Conservation (phyloP, 805 yeast genomes). For the Candida parachauliodes region DNA sequence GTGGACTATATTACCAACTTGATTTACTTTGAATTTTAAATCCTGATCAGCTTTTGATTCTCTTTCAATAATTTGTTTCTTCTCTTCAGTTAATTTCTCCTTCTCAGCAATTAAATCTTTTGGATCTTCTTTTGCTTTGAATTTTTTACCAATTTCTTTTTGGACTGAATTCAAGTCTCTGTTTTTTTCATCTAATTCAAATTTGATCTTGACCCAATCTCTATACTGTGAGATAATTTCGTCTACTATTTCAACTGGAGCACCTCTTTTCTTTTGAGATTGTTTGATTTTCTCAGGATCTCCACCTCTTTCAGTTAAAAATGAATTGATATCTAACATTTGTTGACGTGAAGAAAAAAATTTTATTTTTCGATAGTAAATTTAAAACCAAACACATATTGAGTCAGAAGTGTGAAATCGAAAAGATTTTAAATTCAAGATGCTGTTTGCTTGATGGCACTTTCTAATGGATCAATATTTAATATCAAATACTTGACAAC, state of each 20-base stretch:
- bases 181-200: conserved; percentile 86
- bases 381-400: too few relatives aligned
- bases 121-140: conserved; percentile 94
- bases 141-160: conserved; percentile 88
- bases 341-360: not conserved
- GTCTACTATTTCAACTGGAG: conserved; percentile 89
- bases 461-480: too few relatives aligned
- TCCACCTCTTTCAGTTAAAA: conserved; percentile 96
- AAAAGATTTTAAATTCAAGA: too few relatives aligned
- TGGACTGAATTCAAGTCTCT: conserved; percentile 85
- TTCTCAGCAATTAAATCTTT: conserved; percentile 76
- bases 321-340: conserved; percentile 91
- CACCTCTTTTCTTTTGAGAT: conserved; percentile 94
- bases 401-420: too few relatives aligned
- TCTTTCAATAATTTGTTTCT: conserved; percentile 57
- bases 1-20: conserved; percentile 92
- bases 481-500: too few relatives aligned
- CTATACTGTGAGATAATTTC: conserved; percentile 90
- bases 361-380: too few relatives aligned
- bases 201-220: conserved; percentile 79
- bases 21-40: conserved; percentile 77
- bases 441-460: too few relatives aligned
- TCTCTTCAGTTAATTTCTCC: conserved; percentile 67
- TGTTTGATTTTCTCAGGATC: conserved; percentile 82
- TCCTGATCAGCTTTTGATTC: conserved; percentile 80